Base-by-base conservation (phyloP, 768 basidiomycete genomes). In the Tephrocybe sp. region DNA sequence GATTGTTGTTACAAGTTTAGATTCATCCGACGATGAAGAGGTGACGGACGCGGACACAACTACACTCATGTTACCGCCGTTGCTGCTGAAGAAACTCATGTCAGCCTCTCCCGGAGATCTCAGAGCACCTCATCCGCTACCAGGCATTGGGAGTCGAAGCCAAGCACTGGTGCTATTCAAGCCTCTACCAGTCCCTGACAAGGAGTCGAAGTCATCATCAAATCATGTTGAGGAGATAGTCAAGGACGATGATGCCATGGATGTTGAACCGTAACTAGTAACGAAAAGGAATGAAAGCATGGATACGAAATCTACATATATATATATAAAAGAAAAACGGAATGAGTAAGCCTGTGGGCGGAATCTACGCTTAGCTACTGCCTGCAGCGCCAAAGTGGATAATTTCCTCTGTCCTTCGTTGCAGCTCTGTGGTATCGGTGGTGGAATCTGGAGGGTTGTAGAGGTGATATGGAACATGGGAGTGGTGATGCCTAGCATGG, bases 401-500 rank as follows among this genome's bases (percentile, higher is more conserved):
- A 61, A 82, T 77, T 42, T 79, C 68, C 52, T 73, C 72, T 30
- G 72, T 65, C 52, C 70, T 65, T 36, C 69, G 59, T 51, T 73
- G 71, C 53, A 74, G 67, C 30, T 75, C 74, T 41, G 66, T 24
- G 29, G 59, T 57, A 57, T 63, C 59, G 45, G 63, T 53, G 47
- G 60, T 57, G 31, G 70, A 58, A 47, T 75, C 72, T 49, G 71
- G 61, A 19, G 59, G 54, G 46, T 71, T 58, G 49, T 76, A 76
- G 21, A 71, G 57, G 46, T 64, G 64, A 54, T 64, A 66, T 51
- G 66, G 69, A 57, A 83, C 54, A 51, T 76, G 72, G 3, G 78
- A 75, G 57, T 84, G 83, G 54, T 84, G 87, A 54, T 86, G 84
- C 27, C 85, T 78, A 0, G 86, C 82, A 57, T 89, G 86, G 0